A percentile compares a stretch with the other conserved stretches of the same genome.
Evolutionary conservation across 768 basidiomycete species (phyloP).

Genomic region (Megacollybia marginata): DNA sequence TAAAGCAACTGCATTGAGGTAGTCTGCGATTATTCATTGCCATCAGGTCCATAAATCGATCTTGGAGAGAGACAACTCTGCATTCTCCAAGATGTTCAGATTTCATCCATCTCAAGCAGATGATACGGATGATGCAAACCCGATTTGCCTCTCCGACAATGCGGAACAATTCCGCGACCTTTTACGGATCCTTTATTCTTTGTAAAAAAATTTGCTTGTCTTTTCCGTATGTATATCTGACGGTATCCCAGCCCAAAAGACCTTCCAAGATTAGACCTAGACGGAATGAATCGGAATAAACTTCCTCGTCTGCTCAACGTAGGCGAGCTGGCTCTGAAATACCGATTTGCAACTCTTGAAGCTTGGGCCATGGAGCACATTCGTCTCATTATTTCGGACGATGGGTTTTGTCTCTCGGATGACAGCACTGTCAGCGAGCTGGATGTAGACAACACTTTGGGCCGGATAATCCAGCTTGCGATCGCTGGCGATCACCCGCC

Average conservation of each 20-base stretch:
- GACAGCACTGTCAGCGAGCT: not conserved
- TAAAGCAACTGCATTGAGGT: slow-evolving; percentile 17
- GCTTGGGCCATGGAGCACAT: slow-evolving; percentile 35
- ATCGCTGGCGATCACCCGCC: slow-evolving; percentile 37
- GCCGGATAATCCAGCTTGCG: slow-evolving; percentile 45
- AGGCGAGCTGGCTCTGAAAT: slow-evolving; percentile 39
- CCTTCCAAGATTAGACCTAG: slow-evolving; percentile 17
- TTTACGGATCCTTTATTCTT: slow-evolving; percentile 41
- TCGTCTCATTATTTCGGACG: slow-evolving; percentile 2
- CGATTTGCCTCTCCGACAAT: slow-evolving; percentile 28
- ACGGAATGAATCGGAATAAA: slow-evolving; percentile 16
- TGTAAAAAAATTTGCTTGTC: slow-evolving; percentile 29
- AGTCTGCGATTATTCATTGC: not conserved
- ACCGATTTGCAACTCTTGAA: slow-evolving; percentile 37
- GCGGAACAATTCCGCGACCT: slow-evolving; percentile 40
- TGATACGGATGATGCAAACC: slow-evolving; percentile 20
- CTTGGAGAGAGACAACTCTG: slow-evolving; percentile 33
- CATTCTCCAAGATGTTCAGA: slow-evolving; percentile 34
- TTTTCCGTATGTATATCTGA: not conserved
- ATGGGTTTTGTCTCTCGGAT: not conserved
- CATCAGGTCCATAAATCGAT: slow-evolving; percentile 37
- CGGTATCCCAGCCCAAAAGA: slow-evolving; percentile 26
- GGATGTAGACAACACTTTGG: slow-evolving; percentile 25
- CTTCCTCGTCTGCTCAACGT: slow-evolving; percentile 33
- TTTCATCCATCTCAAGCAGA: slow-evolving; percentile 23